Conservation (phyloP, 176 grass and related monocot genomes). For the Aechmea fasciata region DNA sequence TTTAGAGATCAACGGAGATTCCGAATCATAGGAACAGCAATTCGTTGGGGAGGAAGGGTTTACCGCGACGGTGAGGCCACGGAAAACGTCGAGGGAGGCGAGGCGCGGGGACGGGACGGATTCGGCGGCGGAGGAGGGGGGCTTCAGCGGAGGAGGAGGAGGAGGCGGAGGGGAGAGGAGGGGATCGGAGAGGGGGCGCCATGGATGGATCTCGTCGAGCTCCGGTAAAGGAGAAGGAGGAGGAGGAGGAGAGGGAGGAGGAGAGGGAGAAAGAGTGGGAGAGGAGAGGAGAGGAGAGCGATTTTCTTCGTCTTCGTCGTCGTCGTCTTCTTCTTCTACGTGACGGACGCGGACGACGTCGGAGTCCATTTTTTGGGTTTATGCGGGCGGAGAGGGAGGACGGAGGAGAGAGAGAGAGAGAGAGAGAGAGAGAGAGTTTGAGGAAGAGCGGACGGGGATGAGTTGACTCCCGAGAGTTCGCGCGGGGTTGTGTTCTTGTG, state of each 20-base stretch:
- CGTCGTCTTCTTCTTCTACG: not conserved
- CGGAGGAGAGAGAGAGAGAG: not conserved
- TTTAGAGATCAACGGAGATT: no score
- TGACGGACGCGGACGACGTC: not conserved
- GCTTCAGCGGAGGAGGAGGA: not conserved
- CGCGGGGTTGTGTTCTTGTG: no score
- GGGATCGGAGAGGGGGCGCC: not conserved
- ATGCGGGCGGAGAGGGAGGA: slow-evolving; percentile 6
- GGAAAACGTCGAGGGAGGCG: slow-evolving; percentile 83
- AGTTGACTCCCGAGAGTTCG: no score
- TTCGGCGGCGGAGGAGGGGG: slow-evolving; percentile 15
- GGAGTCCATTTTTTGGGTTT: not conserved
- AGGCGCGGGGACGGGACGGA: slow-evolving; percentile 30
- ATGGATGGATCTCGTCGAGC: slow-evolving; percentile 47
- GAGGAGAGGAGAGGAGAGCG: slow-evolving; percentile 10
- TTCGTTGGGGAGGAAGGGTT: not conserved
- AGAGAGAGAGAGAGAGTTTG: not conserved
- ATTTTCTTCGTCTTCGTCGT: not conserved
- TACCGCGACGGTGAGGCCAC: slow-evolving; percentile 81
- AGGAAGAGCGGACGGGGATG: no score
- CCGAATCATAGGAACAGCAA: no score
- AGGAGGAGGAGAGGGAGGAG: not conserved
- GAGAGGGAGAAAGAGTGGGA: not conserved
- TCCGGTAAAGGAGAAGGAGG: not conserved
- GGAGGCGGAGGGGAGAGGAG: not conserved